Conservation (phyloP, 306 rosid species). For the Citrullus mucosospermus region DNA sequence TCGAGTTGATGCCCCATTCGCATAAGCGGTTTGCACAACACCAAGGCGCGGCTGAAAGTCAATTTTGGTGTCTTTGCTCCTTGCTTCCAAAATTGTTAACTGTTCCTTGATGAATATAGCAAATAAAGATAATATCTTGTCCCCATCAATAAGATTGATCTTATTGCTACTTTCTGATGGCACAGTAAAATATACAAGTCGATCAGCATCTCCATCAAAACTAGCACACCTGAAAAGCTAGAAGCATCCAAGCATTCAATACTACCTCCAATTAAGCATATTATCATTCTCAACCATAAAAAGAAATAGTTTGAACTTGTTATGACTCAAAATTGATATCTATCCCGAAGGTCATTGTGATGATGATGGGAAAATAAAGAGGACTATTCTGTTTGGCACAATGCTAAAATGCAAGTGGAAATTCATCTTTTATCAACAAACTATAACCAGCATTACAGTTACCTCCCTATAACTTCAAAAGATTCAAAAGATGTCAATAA, state of each 20-base stretch:
- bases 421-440: not conserved
- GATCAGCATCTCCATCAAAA: conserved; percentile 97
- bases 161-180: conserved; percentile 32
- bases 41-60: conserved; percentile 43
- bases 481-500: conserved; percentile 2
- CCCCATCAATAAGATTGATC: conserved; percentile 80
- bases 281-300: not conserved
- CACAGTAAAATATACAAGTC: conserved; percentile 71
- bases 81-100: conserved; percentile 41
- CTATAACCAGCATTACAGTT: not conserved
- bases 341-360: not conserved
- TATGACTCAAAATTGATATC: not conserved
- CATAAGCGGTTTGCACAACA: conserved; percentile 88
- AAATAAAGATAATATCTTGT: conserved; percentile 76
- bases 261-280: not conserved
- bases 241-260: conserved; percentile 23
- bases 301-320: not conserved
- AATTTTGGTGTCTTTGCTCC: conserved; percentile 12
- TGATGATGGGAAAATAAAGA: not conserved
- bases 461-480: not conserved
- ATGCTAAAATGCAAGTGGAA: not conserved
- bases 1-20: conserved; percentile 82
- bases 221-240: conserved; percentile 89
- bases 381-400: not conserved
- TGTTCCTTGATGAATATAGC: conserved; percentile 73